phyloP scores from a whole-genome alignment of 2,329 filamentous ascomycete species.

The Arachnomyces sp. region DNA sequence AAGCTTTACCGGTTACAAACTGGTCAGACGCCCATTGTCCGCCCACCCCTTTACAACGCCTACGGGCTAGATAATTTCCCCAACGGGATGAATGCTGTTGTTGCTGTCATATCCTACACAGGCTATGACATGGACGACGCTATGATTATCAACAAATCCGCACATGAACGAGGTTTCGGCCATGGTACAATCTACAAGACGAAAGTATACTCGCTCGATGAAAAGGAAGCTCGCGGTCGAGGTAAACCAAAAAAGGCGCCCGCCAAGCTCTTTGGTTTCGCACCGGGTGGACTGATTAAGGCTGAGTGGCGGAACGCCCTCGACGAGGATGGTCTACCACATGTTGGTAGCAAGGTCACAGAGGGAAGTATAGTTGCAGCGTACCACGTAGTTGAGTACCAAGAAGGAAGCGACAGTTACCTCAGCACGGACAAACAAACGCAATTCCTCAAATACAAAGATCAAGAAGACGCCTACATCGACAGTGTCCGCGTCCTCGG shows the following conservation, averaged over 20 bases:
- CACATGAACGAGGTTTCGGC: constrained; percentile 91
- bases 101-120: constrained; percentile 97
- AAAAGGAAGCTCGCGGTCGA: constrained; percentile 61
- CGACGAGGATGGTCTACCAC: constrained; percentile 80
- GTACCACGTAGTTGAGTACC: constrained; percentile 78
- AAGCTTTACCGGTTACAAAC: constrained; percentile 93
- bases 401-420: constrained; percentile 62
- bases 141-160: constrained; percentile 98
- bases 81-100: constrained; percentile 89
- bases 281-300: constrained; percentile 65
- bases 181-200: constrained; percentile 97
- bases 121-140: constrained; percentile 99
- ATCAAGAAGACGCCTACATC: constrained; percentile 76
- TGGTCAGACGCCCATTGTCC: constrained; percentile 88
- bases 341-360: constrained; percentile 67
- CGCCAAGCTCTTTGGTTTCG: constrained; percentile 83
- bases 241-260: constrained; percentile 61
- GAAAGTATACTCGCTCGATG: constrained; percentile 79
- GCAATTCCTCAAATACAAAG: constrained; percentile 90
- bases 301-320: constrained; percentile 64
- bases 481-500: constrained; percentile 91
- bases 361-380: constrained; percentile 82
- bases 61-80: constrained; percentile 98
- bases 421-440: constrained; percentile 81
- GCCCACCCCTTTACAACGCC: constrained; percentile 85